Base-by-base conservation (phyloP, 1,284 basidiomycete genomes). In the Pseudozyma hubeiensis region DNA sequence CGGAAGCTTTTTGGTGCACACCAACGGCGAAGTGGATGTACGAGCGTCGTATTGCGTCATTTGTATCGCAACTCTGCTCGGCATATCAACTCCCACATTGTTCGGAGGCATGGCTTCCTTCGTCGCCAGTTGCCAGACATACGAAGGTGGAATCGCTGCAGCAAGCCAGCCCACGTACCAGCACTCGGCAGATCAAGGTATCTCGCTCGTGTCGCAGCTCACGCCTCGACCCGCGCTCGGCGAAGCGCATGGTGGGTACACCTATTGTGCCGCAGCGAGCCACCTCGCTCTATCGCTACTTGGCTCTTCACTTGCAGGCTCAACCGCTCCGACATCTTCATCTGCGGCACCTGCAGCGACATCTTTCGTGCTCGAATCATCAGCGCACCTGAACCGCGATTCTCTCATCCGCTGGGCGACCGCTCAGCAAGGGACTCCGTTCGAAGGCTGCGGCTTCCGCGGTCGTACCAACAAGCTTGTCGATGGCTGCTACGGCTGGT, bases 401-500 rank as follows among this genome's bases (percentile, higher is more conserved):
- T 87, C 86, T 3, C 87, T 96, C 0, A 81, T 93, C 24, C 87
- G 95, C 3, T 99, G 96, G 96, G 88, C 91, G 0, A 90, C 89
- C 0, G 87, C 91, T 50, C 92, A 97, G 90, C 97, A 99, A 83
- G 94, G 94, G 0, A 85, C 86, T 0, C 90, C 90, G 30, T 88
- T 89, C 30, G 96, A 99, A 81, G 88, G 94, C 4, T 95, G 94
- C 4, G 97, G 96, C 0, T 98, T 99, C 86, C 89, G 89, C 48
- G 97, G 97, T 0, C 88, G 97, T 45, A 93, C 93, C 64, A 99
- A 99, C 85, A 99, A 99, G 85, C 89, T 99, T 13, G 96, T 99
- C 0, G 97, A 99, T 81, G 97, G 96, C 3, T 99, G 97, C 85
- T 99, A 99, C 85, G 91, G 92, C 34, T 99, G 97, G 97, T 99